A percentile compares a stretch with the other conserved stretches of the same genome.
Conservation (phyloP, 225 moss, liverwort and hornwort genomes). For the Polytrichum commune region DNA sequence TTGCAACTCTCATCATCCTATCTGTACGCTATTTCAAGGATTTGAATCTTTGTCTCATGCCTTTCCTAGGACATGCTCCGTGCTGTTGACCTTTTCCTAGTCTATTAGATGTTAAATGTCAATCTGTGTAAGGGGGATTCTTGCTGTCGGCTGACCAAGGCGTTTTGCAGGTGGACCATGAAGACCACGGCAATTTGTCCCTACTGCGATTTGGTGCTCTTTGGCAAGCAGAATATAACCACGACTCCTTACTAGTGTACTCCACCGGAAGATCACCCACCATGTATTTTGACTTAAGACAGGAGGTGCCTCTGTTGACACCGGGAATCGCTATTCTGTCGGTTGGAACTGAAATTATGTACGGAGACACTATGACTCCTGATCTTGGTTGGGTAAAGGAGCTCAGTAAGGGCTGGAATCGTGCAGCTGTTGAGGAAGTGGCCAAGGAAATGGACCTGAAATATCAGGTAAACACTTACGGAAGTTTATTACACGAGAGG, state of each 20-base stretch:
- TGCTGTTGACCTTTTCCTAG: too few species aligned
- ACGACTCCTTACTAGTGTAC: constrained; percentile 63
- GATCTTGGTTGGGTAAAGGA: constrained; percentile 55
- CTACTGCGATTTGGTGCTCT: constrained; percentile 61
- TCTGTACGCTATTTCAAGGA: too few species aligned
- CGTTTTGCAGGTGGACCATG: constrained; percentile 54
- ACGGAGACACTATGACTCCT: constrained; percentile 57
- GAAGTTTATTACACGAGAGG: too few species aligned
- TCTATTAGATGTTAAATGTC: too few species aligned
- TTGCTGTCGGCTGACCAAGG: neutral
- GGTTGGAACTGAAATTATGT: constrained; percentile 64
- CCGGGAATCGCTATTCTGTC: constrained; percentile 58
- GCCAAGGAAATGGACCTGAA: constrained; percentile 58
- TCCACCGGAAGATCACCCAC: constrained; percentile 59
- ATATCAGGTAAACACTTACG: constrained; percentile 39
- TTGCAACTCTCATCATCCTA: too few species aligned
- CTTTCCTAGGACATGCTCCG: too few species aligned
- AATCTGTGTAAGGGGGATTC: neutral
- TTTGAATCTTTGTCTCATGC: too few species aligned
- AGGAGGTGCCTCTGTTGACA: constrained; percentile 61
- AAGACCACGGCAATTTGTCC: constrained; percentile 34
- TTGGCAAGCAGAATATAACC: constrained; percentile 66
- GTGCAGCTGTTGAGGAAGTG: constrained; percentile 58
- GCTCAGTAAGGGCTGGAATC: constrained; percentile 64
- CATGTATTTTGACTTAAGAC: constrained; percentile 52